A percentile compares a stretch with the other conserved stretches of the same genome.
These are phyloP conservation scores for Petunia hybrid DNA, from an alignment of 305 asterid species.

Conservation along the genomic window DNA sequence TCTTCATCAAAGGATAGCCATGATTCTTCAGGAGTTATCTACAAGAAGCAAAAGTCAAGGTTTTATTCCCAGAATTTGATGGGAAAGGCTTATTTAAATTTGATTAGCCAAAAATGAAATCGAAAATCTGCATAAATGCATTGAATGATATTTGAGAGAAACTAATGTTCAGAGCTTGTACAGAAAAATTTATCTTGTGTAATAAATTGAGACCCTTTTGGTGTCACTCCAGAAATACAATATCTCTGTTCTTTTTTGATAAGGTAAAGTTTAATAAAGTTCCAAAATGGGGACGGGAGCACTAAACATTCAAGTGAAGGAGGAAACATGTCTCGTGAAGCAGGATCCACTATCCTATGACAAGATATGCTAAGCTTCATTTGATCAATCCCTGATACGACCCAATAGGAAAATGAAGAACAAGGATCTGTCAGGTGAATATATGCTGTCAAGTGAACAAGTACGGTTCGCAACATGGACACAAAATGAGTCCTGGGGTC, in stretches of 20 bases:
- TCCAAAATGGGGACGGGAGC: background rate
- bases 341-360: background rate
- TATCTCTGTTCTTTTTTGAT: too few relatives aligned
- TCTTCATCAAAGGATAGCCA: conserved; percentile 78
- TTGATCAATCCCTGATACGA: background rate
- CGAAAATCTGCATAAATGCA: background rate
- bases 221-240: background rate
- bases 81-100: background rate
- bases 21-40: conserved; percentile 86
- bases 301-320: background rate
- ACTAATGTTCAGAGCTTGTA: background rate
- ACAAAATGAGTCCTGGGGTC: background rate
- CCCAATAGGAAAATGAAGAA: background rate
- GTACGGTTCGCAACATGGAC: background rate
- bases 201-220: conserved; percentile 9
- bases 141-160: background rate
- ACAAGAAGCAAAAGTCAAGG: conserved; percentile 39
- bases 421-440: background rate
- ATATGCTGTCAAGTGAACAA: conserved; percentile 11
- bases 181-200: background rate
- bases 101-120: background rate
- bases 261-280: too few relatives aligned
- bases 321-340: background rate
- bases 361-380: background rate
- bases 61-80: conserved; percentile 12